These are phyloP conservation scores for Ceraceosorus guamensis DNA, from an alignment of 1,284 basidiomycete genomes.

Conservation along the genomic window DNA sequence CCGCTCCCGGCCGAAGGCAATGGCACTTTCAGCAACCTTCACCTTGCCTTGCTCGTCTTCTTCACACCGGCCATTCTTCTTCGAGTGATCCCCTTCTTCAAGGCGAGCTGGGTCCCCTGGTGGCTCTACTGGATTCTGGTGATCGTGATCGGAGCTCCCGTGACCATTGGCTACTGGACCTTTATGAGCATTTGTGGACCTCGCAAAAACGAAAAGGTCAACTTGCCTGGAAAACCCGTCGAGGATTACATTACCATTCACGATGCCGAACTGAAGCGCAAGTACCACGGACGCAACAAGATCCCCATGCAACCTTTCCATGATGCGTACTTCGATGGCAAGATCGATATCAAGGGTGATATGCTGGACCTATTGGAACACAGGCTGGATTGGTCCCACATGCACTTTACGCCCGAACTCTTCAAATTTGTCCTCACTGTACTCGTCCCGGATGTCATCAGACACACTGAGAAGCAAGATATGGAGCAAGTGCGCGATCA, in stretches of 20 bases:
- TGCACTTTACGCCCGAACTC: conserved; percentile 71
- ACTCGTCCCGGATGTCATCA: conserved; percentile 83
- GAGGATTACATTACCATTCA: conserved; percentile 86
- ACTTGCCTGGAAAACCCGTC: conserved; percentile 65
- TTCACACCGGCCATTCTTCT: conserved; percentile 40
- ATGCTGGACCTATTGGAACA: conserved; percentile 88
- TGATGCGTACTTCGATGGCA: conserved; percentile 94
- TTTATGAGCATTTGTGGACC: conserved; percentile 73
- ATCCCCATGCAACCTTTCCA: conserved; percentile 97
- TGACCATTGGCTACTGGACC: conserved; percentile 82
- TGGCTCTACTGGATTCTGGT: conserved; percentile 54
- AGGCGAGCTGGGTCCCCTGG: conserved; percentile 44
- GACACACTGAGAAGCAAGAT: conserved; percentile 83
- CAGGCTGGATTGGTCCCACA: conserved; percentile 89
- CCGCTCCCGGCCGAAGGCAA: conserved; percentile 47
- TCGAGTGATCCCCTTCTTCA: conserved; percentile 45
- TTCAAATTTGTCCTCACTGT: conserved; percentile 89
- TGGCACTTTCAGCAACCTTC: conserved; percentile 52
- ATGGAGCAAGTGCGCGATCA: conserved; percentile 92
- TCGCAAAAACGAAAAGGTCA: conserved; percentile 77
- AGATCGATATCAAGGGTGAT: conserved; percentile 92
- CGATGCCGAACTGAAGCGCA: conserved; percentile 68
- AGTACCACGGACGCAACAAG: conserved; percentile 73
- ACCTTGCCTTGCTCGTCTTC: conserved; percentile 62
- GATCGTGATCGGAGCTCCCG: conserved; percentile 66